phyloP scores from a whole-genome alignment of 805 yeast species.

The Saccharomycopsis javanensis region DNA sequence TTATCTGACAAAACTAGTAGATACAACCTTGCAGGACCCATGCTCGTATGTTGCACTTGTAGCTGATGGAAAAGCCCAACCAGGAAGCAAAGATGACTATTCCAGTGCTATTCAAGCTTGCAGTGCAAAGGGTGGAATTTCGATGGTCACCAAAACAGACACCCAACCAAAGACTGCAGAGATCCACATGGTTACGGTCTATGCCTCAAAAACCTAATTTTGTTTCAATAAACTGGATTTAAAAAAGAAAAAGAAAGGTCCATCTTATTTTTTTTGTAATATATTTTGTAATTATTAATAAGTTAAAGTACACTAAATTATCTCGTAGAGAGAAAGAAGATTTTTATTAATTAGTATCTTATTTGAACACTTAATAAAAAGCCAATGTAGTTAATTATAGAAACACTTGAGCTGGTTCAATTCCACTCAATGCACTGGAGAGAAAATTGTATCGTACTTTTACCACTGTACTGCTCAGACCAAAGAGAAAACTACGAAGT shows the following conservation, averaged over 20 bases:
- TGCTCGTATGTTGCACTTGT: neutral
- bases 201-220: neutral
- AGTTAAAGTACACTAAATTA: no score
- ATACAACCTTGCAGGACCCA: neutral
- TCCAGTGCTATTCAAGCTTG: neutral
- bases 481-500: no score
- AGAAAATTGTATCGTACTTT: no score
- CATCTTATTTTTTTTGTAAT: no score
- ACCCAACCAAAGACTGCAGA: neutral
- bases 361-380: no score
- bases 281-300: no score
- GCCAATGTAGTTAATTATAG: no score
- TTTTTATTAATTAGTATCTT: no score
- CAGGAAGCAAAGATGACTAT: neutral
- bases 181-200: neutral
- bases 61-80: neutral
- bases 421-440: no score
- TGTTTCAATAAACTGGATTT: neutral
- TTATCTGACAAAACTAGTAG: neutral
- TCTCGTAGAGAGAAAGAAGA: no score
- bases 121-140: neutral
- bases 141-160: neutral
- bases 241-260: neutral
- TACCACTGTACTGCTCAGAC: no score
- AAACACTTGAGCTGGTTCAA: no score